Conservation (phyloP, 345 rosid genomes). For the Psidium guajava region DNA sequence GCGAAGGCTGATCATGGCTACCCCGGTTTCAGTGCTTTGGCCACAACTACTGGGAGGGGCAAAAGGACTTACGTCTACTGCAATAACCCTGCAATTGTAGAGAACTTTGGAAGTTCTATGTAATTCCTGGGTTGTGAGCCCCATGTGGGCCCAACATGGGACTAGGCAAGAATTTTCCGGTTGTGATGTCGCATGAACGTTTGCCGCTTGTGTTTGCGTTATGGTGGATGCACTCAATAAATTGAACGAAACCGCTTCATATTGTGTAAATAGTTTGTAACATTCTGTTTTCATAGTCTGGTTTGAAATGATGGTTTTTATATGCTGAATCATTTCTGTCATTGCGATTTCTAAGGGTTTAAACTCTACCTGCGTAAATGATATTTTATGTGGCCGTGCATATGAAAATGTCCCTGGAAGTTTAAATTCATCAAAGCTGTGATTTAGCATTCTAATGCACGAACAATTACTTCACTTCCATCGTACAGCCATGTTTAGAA, state of each 20-base stretch:
- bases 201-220: not conserved
- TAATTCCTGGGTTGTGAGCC: not conserved
- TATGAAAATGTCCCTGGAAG: not conserved
- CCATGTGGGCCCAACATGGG: no score
- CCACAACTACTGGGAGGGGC: constrained; percentile 33
- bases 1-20: constrained; percentile 29
- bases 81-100: constrained; percentile 17
- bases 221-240: not conserved
- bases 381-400: not conserved
- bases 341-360: not conserved
- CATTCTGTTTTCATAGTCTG: not conserved
- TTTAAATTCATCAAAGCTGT: not conserved
- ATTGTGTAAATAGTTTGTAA: not conserved
- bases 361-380: not conserved
- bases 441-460: not conserved
- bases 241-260: not conserved
- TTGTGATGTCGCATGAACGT: not conserved
- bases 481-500: not conserved
- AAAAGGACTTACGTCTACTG: constrained; percentile 34
- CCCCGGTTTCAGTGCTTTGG: constrained; percentile 34
- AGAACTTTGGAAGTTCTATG: not conserved
- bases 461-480: not conserved
- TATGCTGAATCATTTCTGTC: not conserved
- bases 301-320: not conserved
- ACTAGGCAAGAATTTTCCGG: not conserved